Conservation (phyloP, 2,329 filamentous ascomycete species). For the Epichloe gansuensis region DNA sequence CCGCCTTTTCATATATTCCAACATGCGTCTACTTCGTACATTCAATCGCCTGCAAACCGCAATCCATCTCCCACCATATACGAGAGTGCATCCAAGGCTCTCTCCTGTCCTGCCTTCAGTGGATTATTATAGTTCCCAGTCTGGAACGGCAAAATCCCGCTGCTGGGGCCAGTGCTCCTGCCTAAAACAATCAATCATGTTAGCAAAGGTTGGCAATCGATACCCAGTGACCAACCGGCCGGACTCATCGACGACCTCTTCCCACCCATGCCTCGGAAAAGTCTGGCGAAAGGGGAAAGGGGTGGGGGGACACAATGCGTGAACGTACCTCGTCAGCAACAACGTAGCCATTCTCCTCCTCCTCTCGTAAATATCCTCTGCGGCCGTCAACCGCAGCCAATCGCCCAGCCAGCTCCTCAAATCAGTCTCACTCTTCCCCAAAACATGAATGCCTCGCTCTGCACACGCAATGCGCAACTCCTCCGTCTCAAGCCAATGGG, state of each 20-base stretch:
- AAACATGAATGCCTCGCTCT: conserved; percentile 52
- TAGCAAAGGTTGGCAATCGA: conserved; percentile 3
- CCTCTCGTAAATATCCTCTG: conserved; percentile 24
- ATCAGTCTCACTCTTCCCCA: conserved; percentile 44
- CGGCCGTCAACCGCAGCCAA: conserved; percentile 36
- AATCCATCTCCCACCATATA: neutral
- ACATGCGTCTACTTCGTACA: neutral
- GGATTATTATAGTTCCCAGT: conserved; percentile 24
- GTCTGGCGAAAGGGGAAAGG: neutral
- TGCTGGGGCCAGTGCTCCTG: conserved; percentile 28
- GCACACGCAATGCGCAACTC: conserved; percentile 61
- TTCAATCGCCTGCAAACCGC: neutral
- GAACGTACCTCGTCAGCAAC: conserved; percentile 28
- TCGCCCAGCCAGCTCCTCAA: conserved; percentile 33
- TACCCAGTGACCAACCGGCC: no score
- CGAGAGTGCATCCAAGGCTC: neutral
- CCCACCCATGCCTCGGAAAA: no score
- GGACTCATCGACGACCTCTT: no score
- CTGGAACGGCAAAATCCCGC: conserved; percentile 28
- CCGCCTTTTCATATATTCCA: no score
- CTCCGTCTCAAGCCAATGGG: conserved; percentile 37
- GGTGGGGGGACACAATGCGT: neutral
- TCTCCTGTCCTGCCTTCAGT: neutral
- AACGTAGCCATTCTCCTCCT: conserved; percentile 27
- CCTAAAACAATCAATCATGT: conserved; percentile 12